Evolutionary conservation across 345 rosid species (phyloP).

Genomic region (Eucalyptus pumila): DNA sequence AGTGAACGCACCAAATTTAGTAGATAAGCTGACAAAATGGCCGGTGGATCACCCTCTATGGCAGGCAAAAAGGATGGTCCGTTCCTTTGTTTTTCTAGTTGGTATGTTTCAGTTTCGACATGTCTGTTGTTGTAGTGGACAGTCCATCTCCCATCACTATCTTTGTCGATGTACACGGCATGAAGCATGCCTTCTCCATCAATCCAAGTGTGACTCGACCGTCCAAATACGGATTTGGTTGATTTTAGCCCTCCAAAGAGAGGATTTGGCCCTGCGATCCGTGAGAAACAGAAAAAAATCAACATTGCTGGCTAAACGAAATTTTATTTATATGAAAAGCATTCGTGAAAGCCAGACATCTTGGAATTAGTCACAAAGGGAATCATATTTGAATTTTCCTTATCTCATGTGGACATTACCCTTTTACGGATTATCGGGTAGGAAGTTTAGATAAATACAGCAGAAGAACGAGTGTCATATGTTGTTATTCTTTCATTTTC

Average conservation of each 20-base stretch:
- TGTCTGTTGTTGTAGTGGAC: constrained; percentile 27
- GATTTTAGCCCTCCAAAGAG: constrained; percentile 30
- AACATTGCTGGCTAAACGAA: not conserved
- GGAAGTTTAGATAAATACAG: not conserved
- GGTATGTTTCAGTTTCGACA: constrained; percentile 33
- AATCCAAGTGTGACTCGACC: constrained; percentile 23
- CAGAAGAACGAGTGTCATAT: not conserved
- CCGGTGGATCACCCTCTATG: constrained; percentile 21
- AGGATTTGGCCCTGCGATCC: constrained; percentile 35
- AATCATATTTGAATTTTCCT: not conserved
- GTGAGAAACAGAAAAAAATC: not conserved
- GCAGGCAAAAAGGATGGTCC: constrained; percentile 34
- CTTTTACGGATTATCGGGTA: not conserved
- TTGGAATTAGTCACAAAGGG: not conserved
- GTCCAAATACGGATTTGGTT: constrained; percentile 24
- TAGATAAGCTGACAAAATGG: constrained; percentile 22
- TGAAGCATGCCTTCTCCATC: constrained; percentile 65
- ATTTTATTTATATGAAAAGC: not conserved
- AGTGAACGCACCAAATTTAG: constrained; percentile 8
- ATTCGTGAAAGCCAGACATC: not conserved
- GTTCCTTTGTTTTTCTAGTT: constrained; percentile 19
- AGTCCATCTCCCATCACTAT: constrained; percentile 13
- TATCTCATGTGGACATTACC: not conserved
- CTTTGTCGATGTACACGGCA: constrained; percentile 24
- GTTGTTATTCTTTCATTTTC: not conserved